Evolutionary conservation across 768 basidiomycete genomes (phyloP), one percentile per base, ranked within the genome.

Genomic region (Tricholoma flavovirens): DNA sequence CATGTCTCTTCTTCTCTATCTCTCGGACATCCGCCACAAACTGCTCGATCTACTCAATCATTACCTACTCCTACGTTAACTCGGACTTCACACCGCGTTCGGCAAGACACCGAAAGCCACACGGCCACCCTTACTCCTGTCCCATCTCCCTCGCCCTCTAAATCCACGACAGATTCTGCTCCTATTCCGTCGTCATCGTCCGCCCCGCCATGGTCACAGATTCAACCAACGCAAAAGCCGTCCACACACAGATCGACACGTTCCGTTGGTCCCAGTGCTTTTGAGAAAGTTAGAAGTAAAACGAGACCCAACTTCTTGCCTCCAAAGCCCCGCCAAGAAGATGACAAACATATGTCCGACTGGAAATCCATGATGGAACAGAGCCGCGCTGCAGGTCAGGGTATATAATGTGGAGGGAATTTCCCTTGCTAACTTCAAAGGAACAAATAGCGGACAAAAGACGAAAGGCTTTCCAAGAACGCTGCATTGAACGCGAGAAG

Each of bases 361-460:
- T 94, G 93, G 88, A 82, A 91, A 64, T 71, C 77, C 32, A 96
- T 96, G 91, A 91, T 93, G 87, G 84, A 83, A 60, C 83, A 76
- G 45, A 92, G 89, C 71, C 83, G 87, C 52, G 69, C 71, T 15
- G 81, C 86, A 60, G 90, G 92, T 92, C 57, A 66, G 79, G 71
- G 9, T 9, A 51, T 8, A 9, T 5, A 5, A 21, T 30, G 10
- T 36, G 26, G 30, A 29, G 24, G 11, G 30, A 48, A 30, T 1
- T 9, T 10, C n/a, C 11, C 8, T 43, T 53, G 8, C 52, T 53
- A 10, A 53, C 24, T 11, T 19, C 17, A 30, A n/a, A 22, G 42
- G 22, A 14, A 53, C 19, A 30, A 45, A 53, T 19, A 89, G 90
- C 90, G 65, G 89, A 87, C 59, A 90, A 86, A 67, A 81, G 84